Conservation (phyloP, 2,329 filamentous ascomycete species). For the Coleophoma crateriformis region DNA sequence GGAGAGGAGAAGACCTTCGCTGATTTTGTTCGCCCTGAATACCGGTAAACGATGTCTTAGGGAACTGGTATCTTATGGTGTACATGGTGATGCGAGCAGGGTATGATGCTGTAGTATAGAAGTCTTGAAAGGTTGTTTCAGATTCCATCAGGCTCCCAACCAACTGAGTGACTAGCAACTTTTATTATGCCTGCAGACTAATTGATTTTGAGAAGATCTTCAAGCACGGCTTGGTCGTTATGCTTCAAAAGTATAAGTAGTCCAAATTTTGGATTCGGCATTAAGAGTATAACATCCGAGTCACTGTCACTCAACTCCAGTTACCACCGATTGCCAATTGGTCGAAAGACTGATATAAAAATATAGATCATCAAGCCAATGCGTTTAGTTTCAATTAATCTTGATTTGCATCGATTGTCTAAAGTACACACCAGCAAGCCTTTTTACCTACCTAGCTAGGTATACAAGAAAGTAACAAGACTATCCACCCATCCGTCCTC, state of each 20-base stretch:
- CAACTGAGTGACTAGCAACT: no score
- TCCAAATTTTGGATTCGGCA: not conserved
- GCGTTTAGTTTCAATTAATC: not conserved
- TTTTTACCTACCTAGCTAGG: not conserved
- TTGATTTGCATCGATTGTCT: slow-evolving; percentile 1
- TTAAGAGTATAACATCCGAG: not conserved
- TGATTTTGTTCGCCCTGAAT: slow-evolving; percentile 92
- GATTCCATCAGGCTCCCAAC: no score
- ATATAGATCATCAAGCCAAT: not conserved
- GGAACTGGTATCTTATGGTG: not conserved
- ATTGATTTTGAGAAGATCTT: no score
- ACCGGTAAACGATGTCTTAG: slow-evolving; percentile 56
- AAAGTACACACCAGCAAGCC: not conserved
- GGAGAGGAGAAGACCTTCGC: slow-evolving; percentile 97
- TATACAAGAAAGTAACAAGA: no score
- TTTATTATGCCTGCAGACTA: no score
- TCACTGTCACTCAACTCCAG: not conserved
- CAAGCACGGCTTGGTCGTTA: no score
- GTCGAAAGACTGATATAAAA: not conserved
- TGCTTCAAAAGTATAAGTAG: no score
- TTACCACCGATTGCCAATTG: not conserved
- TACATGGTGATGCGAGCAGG: not conserved
- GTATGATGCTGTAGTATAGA: not conserved
- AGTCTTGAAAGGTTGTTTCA: not conserved
- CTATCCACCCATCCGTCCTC: no score